Conservation (phyloP, 1,139 yeast species). For the Geotrichum europaeum region DNA sequence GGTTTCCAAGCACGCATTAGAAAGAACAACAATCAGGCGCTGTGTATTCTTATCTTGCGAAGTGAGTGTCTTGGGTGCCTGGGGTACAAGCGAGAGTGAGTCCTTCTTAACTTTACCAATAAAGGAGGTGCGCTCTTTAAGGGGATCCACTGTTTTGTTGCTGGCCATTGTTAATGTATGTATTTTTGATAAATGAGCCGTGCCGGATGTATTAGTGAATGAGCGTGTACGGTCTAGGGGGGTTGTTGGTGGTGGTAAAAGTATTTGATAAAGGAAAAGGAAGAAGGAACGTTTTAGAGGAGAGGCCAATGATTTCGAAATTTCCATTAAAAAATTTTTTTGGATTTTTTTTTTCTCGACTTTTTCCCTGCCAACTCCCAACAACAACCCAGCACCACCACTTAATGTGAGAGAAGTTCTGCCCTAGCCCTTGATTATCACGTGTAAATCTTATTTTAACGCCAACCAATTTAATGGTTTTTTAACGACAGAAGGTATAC, state of each 20-base stretch:
- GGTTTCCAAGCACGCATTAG: constrained; percentile 93
- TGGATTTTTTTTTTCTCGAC: neutral
- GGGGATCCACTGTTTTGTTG: constrained; percentile 3
- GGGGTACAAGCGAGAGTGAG: constrained; percentile 63
- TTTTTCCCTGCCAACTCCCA: neutral
- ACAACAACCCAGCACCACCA: neutral
- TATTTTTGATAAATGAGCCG: constrained; percentile 18
- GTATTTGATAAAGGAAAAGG: neutral
- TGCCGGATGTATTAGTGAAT: neutral
- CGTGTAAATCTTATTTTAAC: neutral
- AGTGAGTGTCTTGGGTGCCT: constrained; percentile 71
- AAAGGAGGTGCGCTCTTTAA: constrained; percentile 14
- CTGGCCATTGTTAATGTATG: neutral
- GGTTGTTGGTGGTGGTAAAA: neutral
- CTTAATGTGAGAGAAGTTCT: neutral
- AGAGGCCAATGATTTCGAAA: neutral
- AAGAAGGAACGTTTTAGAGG: neutral
- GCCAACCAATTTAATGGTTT: neutral
- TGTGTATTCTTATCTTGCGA: constrained; percentile 80
- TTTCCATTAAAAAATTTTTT: neutral
- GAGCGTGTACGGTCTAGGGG: neutral
- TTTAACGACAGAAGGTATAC: neutral
- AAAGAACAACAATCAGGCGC: constrained; percentile 82
- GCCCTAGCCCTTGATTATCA: neutral
- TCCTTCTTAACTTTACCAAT: constrained; percentile 17